Conservation (phyloP, 2,329 filamentous ascomycete species). For the Byssochlamys sp. region DNA sequence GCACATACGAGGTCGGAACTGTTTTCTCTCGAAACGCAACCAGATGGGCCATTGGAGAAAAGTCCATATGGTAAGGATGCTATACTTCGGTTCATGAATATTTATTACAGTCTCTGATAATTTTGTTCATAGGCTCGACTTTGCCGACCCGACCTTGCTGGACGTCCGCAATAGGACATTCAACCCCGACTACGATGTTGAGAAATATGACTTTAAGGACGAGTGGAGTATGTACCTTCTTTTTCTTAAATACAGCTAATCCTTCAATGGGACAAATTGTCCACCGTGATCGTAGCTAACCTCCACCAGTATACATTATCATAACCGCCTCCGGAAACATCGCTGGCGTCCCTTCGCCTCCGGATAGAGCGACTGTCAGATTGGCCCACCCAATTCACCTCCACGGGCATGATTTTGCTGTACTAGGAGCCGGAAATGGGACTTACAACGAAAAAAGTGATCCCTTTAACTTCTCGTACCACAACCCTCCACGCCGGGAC, state of each 20-base stretch:
- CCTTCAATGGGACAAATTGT: background rate
- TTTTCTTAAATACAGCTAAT: background rate
- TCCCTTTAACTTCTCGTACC: constrained; percentile 6
- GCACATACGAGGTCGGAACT: constrained; percentile 14
- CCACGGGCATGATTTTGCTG: constrained; percentile 21
- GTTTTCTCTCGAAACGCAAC: constrained; percentile 3
- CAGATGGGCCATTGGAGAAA: constrained; percentile 17
- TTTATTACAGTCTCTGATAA: background rate
- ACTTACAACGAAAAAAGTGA: constrained; percentile 8
- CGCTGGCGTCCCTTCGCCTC: background rate
- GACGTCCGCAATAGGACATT: constrained; percentile 13
- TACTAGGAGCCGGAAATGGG: constrained; percentile 13
- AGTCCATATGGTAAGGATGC: constrained; percentile 12
- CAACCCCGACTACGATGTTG: constrained; percentile 12
- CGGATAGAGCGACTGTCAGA: constrained; percentile 2
- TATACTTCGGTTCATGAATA: background rate
- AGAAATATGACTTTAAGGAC: constrained; percentile 7
- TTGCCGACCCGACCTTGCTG: constrained; percentile 16
- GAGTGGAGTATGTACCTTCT: background rate
- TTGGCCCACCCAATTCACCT: constrained; percentile 21
- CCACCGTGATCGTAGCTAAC: background rate
- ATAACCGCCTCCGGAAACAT: background rate
- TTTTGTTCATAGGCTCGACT: constrained; percentile 9
- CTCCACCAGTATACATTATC: background rate
- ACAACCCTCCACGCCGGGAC: constrained; percentile 25